phyloP scores from a whole-genome alignment of 129 eudicot species.

The Glebionis coronaria region DNA sequence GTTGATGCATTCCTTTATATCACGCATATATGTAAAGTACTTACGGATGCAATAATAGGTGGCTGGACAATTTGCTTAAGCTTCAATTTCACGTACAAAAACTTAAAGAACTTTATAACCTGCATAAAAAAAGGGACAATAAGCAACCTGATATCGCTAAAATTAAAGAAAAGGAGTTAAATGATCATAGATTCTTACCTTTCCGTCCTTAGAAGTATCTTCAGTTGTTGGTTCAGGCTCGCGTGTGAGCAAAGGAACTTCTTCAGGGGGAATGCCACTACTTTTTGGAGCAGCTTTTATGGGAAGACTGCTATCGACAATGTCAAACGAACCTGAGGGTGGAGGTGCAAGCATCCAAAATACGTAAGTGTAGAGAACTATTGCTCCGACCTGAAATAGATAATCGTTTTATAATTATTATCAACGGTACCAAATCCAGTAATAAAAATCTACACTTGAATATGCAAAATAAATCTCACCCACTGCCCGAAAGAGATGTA shows the following conservation, averaged over 20 bases:
- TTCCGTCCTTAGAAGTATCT: constrained; percentile 39
- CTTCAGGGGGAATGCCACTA: constrained; percentile 50
- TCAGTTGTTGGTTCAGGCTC: constrained; percentile 36
- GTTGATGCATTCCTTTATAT: background rate
- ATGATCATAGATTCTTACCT: constrained; percentile 39
- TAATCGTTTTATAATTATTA: background rate
- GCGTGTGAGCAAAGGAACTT: constrained; percentile 62
- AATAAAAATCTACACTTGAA: too few species aligned
- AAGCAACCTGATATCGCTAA: background rate
- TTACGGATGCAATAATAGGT: constrained; percentile 98
- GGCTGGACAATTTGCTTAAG: constrained; percentile 96
- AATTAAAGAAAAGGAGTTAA: background rate
- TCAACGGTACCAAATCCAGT: too few species aligned
- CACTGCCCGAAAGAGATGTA: constrained; percentile 96
- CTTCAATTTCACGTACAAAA: constrained; percentile 74
- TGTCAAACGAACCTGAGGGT: constrained; percentile 79
- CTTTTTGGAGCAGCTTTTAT: constrained; percentile 33
- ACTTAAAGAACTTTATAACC: constrained; percentile 54
- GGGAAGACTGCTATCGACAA: constrained; percentile 50
- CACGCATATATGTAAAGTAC: constrained; percentile 18
- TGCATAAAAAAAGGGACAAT: constrained; percentile 15
- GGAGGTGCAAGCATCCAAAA: constrained; percentile 96
- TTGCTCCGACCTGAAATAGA: constrained; percentile 78
- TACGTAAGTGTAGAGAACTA: constrained; percentile 86
- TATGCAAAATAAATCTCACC: constrained; percentile 41